Percentiles rank a stretch among this genome's conserved stretches.
These are phyloP conservation scores for Fusarium siculi DNA, from an alignment of 2,329 filamentous ascomycete genomes.

Conservation along the genomic window DNA sequence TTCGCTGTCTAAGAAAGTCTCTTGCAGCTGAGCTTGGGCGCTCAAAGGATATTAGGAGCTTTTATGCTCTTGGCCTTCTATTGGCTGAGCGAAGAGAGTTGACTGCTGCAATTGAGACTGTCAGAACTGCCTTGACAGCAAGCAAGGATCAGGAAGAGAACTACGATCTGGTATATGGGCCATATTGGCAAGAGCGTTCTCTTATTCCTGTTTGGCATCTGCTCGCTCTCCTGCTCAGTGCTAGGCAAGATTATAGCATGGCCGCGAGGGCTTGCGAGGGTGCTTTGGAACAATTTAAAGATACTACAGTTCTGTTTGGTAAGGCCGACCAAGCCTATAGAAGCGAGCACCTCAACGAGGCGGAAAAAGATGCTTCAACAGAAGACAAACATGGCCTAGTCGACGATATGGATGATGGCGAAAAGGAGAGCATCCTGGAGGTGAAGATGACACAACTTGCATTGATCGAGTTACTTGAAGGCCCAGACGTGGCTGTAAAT, in stretches of 20 bases:
- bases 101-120: constrained; percentile 80
- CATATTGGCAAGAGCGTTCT: constrained; percentile 71
- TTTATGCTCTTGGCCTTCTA: constrained; percentile 86
- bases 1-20: constrained; percentile 78
- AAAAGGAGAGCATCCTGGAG: constrained; percentile 90
- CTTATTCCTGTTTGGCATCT: constrained; percentile 91
- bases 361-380: constrained; percentile 47
- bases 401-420: constrained; percentile 82
- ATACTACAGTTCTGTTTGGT: constrained; percentile 76
- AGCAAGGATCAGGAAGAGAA: constrained; percentile 60
- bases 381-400: constrained; percentile 63
- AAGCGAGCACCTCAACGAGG: constrained; percentile 75
- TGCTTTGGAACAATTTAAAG: constrained; percentile 88
- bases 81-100: constrained; percentile 88
- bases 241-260: constrained; percentile 83
- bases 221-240: constrained; percentile 84
- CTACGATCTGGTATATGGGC: constrained; percentile 57
- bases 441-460: constrained; percentile 95
- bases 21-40: constrained; percentile 74
- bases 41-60: constrained; percentile 76
- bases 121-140: constrained; percentile 78
- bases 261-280: constrained; percentile 87
- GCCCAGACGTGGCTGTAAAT: constrained; percentile 86
- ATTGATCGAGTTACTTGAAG: constrained; percentile 84
- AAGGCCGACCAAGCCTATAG: constrained; percentile 65